Evolutionary conservation across 139 green algal species (phyloP).

Genomic region (Micractinium sp.): DNA sequence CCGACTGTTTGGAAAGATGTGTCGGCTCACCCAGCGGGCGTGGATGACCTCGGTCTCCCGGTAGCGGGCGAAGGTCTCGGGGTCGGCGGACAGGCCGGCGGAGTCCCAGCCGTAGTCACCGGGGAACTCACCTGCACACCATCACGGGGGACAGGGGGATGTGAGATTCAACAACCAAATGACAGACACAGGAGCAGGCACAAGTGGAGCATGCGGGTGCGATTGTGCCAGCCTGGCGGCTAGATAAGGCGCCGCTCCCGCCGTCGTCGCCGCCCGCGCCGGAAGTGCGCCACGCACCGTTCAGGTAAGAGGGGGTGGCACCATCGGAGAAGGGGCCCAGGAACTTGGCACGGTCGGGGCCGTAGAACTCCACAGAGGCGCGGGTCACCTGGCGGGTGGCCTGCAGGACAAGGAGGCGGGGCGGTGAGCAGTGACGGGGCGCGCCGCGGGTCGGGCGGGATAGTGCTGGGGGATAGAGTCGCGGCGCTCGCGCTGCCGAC

Average conservation of each 20-base stretch:
- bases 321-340: slow-evolving; percentile 79
- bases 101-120: slow-evolving; percentile 96
- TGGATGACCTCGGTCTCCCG: slow-evolving; percentile 87
- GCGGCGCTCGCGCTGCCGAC: no score
- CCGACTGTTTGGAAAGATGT: background rate
- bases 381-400: slow-evolving; percentile 62
- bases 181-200: background rate
- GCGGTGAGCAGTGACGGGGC: no score
- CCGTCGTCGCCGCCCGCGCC: no score
- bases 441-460: background rate
- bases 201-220: background rate
- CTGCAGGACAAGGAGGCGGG: slow-evolving; percentile 31
- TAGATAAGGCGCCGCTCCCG: no score
- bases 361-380: slow-evolving; percentile 69
- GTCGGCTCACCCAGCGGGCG: slow-evolving; percentile 71
- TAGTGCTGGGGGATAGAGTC: background rate
- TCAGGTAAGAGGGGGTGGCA: slow-evolving; percentile 82
- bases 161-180: background rate
- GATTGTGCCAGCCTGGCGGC: background rate
- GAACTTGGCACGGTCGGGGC: slow-evolving; percentile 60
- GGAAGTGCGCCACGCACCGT: slow-evolving; percentile 65
- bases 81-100: slow-evolving; percentile 91
- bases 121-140: slow-evolving; percentile 49
- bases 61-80: slow-evolving; percentile 81
- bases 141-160: background rate